Base-by-base conservation (phyloP, 169 alveolate species). In the Fabrea salina region DNA sequence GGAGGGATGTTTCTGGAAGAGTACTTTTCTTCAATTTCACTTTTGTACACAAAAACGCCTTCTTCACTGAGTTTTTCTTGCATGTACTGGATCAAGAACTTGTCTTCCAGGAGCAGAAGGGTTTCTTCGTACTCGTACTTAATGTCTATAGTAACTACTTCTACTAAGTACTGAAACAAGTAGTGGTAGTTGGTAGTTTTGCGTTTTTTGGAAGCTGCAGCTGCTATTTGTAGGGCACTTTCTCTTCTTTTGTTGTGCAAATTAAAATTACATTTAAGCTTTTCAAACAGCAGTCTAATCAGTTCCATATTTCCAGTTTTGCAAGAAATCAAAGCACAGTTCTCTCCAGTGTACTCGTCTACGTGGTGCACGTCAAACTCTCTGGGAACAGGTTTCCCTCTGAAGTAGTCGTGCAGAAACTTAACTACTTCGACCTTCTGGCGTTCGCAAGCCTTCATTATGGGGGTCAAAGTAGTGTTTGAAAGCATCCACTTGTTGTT, bases 261-360 rank as follows among this genome's bases (percentile, higher is more conserved):
- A 16, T 32, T 1, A 5, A 35, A 53, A 41, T 72, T 27, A 3
- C 41, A 30, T 32, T 50, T 51, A 22, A 22, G n/a, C 13, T 4
- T 32, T 35, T 49, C 50, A 2, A n/a, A 2, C 3, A 72, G 19
- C 27, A 49, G 53, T 30, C 53, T 35, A 2, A 72, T 49, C 68
- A 72, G 30, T 3, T 3, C 50, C 5, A 27, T 33, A 50, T 72
- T 51, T 13, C 81, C 81, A 49, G n/a, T 49, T 72, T 54, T 49
- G 4, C 47, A 25, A 3, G 81, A 43, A 19, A 72, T 72, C n/a
- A 72, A 7, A 16, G 40, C 68, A 22, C 81, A 72, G 71, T 72
- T 72, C 19, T 72, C 81, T 30, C 67, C 67, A 4, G 72, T 5
- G 3, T 2, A 2, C 13, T 49, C 72, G 6, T 72, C 81, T 35